These are phyloP conservation scores for Corinectria fuckeliana DNA, from an alignment of 2,329 filamentous ascomycete species.

Conservation along the genomic window DNA sequence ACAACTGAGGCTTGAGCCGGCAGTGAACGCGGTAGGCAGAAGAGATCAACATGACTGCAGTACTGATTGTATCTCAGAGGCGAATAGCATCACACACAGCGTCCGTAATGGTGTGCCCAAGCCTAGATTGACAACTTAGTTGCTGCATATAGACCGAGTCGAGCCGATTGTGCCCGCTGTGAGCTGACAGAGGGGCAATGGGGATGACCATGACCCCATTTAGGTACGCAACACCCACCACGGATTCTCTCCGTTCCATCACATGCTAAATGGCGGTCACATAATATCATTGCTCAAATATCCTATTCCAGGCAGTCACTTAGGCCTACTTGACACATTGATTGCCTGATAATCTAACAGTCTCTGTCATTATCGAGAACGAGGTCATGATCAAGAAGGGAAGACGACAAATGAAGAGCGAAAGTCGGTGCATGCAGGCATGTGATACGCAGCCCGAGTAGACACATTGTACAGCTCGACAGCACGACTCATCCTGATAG, in stretches of 20 bases:
- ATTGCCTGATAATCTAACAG: too few relatives aligned
- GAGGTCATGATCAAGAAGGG: too few relatives aligned
- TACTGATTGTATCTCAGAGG: constrained; percentile 2
- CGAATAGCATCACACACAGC: background rate
- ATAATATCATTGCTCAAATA: background rate
- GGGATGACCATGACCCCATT: constrained; percentile 12
- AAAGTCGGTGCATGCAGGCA: too few relatives aligned
- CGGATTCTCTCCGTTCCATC: background rate
- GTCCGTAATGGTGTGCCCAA: background rate
- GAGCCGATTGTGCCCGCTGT: background rate
- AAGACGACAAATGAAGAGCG: too few relatives aligned
- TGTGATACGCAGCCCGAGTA: too few relatives aligned
- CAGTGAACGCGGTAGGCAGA: background rate
- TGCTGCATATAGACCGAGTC: background rate
- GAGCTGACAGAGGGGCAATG: constrained; percentile 5
- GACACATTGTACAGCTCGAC: too few relatives aligned
- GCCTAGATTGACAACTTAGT: background rate
- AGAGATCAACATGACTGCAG: constrained; percentile 10
- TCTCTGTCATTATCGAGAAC: too few relatives aligned
- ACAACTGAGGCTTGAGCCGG: constrained; percentile 3
- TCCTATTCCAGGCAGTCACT: too few relatives aligned
- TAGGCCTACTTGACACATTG: too few relatives aligned
- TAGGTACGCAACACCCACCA: background rate
- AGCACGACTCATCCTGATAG: too few relatives aligned
- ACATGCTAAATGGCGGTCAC: constrained; percentile 11